phyloP scores from a whole-genome alignment of 164 flowering plant species.

The Tetrastigma voinierianum region DNA sequence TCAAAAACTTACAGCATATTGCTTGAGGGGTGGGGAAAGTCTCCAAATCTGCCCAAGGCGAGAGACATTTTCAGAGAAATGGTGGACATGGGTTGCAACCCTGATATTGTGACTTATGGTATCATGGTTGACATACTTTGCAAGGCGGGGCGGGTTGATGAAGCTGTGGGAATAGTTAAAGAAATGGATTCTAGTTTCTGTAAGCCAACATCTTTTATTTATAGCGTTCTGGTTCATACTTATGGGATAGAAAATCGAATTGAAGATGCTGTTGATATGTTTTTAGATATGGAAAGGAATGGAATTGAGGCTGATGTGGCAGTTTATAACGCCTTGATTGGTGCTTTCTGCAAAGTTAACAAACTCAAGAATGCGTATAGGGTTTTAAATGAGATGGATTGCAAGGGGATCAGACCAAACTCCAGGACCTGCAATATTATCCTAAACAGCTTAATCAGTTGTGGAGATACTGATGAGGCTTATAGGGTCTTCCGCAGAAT shows the following conservation, averaged over 20 bases:
- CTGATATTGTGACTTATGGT: conserved; percentile 88
- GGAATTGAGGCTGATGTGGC: conserved; percentile 73
- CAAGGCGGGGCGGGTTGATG: conserved; percentile 78
- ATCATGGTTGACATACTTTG: conserved; percentile 93
- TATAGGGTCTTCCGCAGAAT: conserved; percentile 64
- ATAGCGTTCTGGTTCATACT: conserved; percentile 77
- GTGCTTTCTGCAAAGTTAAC: conserved; percentile 83
- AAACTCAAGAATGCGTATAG: conserved; percentile 57
- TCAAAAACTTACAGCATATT: conserved; percentile 81
- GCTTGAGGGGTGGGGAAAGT: conserved; percentile 87
- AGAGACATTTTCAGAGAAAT: conserved; percentile 72
- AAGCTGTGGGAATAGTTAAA: conserved; percentile 57
- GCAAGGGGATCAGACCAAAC: conserved; percentile 61
- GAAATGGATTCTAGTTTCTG: conserved; percentile 57
- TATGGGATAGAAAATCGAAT: conserved; percentile 76
- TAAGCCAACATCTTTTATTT: conserved; percentile 74
- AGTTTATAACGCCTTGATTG: conserved; percentile 74
- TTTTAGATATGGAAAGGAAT: conserved; percentile 78
- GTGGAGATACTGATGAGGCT: conserved; percentile 66
- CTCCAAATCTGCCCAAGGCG: conserved; percentile 77
- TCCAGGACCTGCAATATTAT: conserved; percentile 81
- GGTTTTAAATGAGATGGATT: conserved; percentile 74
- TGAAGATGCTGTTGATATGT: conserved; percentile 77
- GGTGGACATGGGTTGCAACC: conserved; percentile 59
- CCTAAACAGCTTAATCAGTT: conserved; percentile 55